Base-by-base conservation (phyloP, 148 eudicot genomes). In the Arbutus unedo region DNA sequence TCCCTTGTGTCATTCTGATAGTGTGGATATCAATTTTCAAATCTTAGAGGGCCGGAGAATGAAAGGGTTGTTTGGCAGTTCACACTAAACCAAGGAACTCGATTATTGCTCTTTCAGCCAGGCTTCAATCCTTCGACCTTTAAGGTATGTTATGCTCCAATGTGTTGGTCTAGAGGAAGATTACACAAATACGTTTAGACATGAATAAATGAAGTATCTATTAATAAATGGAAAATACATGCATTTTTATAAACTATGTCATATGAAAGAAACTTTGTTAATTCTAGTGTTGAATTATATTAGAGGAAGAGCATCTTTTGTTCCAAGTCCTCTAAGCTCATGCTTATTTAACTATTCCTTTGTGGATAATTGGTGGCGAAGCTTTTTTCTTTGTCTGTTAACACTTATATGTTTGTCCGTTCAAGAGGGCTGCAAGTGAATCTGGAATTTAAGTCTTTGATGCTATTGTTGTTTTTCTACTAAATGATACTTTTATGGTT, bases 81-180 rank as follows among this genome's bases (percentile, higher is more conserved):
- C 78, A 85, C 57, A 83, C 84, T 80, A 87, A 88, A 79, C 23
- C 85, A 72, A 54, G 80, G 84, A 81, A 71, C 67, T 82, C 86
- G 50, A 56, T 85, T 87, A 82, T 79, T 84, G 81, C 83, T 83
- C 78, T 86, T n/a, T 79, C 83, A 4, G 78, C 79, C 55, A n/a
- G n/a, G n/a, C n/a, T n/a, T 51, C 82, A 60, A 50, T 70, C 45
- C 77, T 70, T 81, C 89, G 77, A 62, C 70, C 82, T 76, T 87
- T 92, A 75, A 91, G 95, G 97, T 93, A 86, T 75, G 66, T 47
- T 72, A 73, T 59, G 0, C 80, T 21, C 7, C 74, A 18, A 6
- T 6, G 43, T n/a, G 1, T 3, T 82, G 47, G 60, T 9, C 31
- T 82, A 31, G 59, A 55, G 78, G 49, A 51, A 21, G 68, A 55